Base-by-base conservation (phyloP, 2,329 filamentous ascomycete species). In the Fusarium circinatum region DNA sequence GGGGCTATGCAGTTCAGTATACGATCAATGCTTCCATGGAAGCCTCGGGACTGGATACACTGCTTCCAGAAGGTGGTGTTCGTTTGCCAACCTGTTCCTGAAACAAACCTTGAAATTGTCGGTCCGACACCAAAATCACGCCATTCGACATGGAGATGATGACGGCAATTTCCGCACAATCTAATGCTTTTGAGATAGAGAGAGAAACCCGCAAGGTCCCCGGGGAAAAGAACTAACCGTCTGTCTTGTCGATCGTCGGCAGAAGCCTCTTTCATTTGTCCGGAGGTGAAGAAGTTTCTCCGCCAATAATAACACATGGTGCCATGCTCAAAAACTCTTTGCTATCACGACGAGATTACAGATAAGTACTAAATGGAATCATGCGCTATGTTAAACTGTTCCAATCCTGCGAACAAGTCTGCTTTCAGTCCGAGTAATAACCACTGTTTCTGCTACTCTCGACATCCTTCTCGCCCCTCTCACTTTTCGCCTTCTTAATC, bases 201-300 rank as follows among this genome's bases (percentile, higher is more conserved):
- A 9, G 7, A 24, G 18, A 28, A 54, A 38, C 7, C 9, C 5
- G 32, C 7, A 17, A 52, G 6, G 34, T 6, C 9, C n/a, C 32
- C 1, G 32, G 15, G 5, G 0, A 10, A 18, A 51, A 30, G 0
- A 8, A n/a, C 3, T 13, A 8, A 12, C 28, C 3, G 20, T 7
- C 22, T 8, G 11, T 49, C 14, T 32, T 30, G 22, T 20, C 17
- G 8, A 18, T 36, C 8, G n/a, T 12, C 13, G 14, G 18, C 17
- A 26, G 32, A 24, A 15, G 8, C n/a, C n/a, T 28, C 28, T 24
- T 51, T 32, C 11, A 18, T 32, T 22, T 30, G 6, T 48, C 13
- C 4, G 13, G 4, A 48, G 8, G 20, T 17, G 26, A 48, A 48
- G 26, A 7, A 48, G 45, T 36, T 36, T 36, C 28, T 54, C 34